Evolutionary conservation across 2,329 filamentous ascomycete genomes (phyloP), one percentile per base, ranked within the genome.

Genomic region (Colletotrichum liriopes): DNA sequence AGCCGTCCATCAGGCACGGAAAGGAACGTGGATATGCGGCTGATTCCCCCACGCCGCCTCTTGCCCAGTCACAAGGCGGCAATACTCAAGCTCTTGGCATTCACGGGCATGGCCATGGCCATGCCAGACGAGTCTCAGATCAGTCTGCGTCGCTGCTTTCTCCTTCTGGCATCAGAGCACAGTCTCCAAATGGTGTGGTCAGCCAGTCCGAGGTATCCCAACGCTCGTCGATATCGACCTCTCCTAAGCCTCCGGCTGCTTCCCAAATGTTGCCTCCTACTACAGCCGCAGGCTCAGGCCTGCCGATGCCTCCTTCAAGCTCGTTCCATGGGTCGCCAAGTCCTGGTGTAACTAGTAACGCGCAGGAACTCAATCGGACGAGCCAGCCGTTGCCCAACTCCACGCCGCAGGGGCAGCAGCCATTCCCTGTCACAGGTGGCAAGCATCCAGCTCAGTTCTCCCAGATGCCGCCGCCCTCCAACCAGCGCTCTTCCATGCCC

Each of bases 151-250:
- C 66, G 12, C 35, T 43, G 20, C 32, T 54, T n/a, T 51, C 41
- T 16, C 41, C 41, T 14, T 41, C 64, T 14, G 51, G 43, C 29
- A 41, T 16, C 32, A 71, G 29, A 26, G 61, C 67, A 14, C 59
- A 62, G 26, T 63, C 68, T 29, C 41, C 47, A 9, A 45, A 51
- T 23, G 52, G 32, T 3, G 26, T 47, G n/a, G 23, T 37, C n/a
- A n/a, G 39, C 43, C 58, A 41, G 39, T 23, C 51, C 20, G 59
- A 55, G 16, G 58, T 32, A 11, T 60, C 64, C 37, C 71, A 61
- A 43, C 52, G 16, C 5, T 63, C 63, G 8, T 65, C 63, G 35
- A 37, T 56, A 32, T 68, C 63, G 23, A 51, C 64, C n/a, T 64
- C 68, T 16, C 63, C 58, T 1, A 32, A 29, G 16, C 63, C 39